These are phyloP conservation scores for Celoporthe dispersa DNA, from an alignment of 2,329 filamentous ascomycete genomes.

Conservation along the genomic window DNA sequence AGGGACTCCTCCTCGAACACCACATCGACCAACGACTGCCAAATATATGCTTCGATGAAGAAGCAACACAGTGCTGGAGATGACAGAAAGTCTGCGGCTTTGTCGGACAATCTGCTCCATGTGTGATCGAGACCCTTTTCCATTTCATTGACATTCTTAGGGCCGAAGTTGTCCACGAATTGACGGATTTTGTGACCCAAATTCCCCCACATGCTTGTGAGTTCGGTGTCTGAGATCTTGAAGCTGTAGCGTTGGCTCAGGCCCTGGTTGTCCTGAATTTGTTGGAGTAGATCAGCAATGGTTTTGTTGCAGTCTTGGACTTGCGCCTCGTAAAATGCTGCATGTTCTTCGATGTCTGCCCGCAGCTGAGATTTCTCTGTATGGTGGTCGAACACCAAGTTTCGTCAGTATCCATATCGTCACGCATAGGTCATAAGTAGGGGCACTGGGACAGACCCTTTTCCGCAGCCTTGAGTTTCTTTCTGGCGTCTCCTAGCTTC, in stretches of 20 bases:
- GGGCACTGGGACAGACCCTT: neutral
- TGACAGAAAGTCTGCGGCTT: neutral
- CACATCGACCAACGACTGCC: neutral
- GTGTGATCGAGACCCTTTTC: neutral
- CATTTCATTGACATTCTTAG: neutral
- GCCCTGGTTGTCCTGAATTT: constrained; percentile 9
- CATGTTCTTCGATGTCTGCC: neutral
- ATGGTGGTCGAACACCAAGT: neutral
- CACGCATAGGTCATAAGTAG: no score
- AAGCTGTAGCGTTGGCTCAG: constrained; percentile 5
- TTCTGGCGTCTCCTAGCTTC: neutral
- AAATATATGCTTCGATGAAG: constrained; percentile 18
- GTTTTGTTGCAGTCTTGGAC: neutral
- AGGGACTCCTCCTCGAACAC: neutral
- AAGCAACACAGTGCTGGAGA: neutral
- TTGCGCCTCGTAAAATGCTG: neutral
- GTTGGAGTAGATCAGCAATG: neutral
- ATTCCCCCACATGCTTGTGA: constrained; percentile 18
- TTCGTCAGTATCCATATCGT: neutral
- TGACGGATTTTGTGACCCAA: constrained; percentile 28
- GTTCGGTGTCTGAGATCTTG: constrained; percentile 28
- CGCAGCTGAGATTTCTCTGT: neutral
- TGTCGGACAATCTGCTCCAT: neutral
- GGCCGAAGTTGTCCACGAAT: constrained; percentile 22
- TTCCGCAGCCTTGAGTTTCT: neutral